These are phyloP conservation scores for Candida nitratophila DNA, from an alignment of 805 yeast genomes.

Conservation along the genomic window DNA sequence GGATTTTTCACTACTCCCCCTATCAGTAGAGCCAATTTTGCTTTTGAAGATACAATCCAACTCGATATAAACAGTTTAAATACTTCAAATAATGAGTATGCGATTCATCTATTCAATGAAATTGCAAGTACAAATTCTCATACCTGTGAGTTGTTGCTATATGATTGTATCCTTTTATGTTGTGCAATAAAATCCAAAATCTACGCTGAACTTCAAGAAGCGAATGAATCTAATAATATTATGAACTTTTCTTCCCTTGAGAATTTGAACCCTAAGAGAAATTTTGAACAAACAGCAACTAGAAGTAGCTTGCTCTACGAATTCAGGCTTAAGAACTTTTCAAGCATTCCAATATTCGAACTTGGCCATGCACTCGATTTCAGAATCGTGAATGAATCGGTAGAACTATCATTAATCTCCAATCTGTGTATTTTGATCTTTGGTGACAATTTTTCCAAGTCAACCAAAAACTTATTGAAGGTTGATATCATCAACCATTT, in stretches of 20 bases:
- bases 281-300: neutral
- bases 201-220: slow-evolving; percentile 10
- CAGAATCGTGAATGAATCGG: slow-evolving; percentile 17
- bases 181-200: slow-evolving; percentile 27
- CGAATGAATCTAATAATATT: slow-evolving; percentile 13
- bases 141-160: slow-evolving; percentile 9
- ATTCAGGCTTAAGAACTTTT: slow-evolving; percentile 16
- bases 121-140: slow-evolving; percentile 5
- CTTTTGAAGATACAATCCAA: slow-evolving; percentile 14
- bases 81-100: neutral
- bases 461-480: slow-evolving; percentile 2
- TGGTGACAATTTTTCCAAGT: neutral
- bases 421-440: slow-evolving; percentile 13
- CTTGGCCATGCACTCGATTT: slow-evolving; percentile 18
- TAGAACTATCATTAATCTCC: slow-evolving; percentile 16
- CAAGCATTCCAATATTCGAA: slow-evolving; percentile 20
- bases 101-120: slow-evolving; percentile 1
- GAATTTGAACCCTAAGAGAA: neutral
- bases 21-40: slow-evolving; percentile 18
- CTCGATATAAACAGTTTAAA: neutral
- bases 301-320: slow-evolving; percentile 4
- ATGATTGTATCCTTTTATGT: slow-evolving; percentile 26
- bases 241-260: slow-evolving; percentile 11
- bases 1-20: slow-evolving; percentile 24
- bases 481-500: slow-evolving; percentile 11